A percentile compares a stretch with the other conserved stretches of the same genome.
Evolutionary conservation across 2,329 filamentous ascomycete genomes (phyloP).

Genomic region (Penicillium sp.): DNA sequence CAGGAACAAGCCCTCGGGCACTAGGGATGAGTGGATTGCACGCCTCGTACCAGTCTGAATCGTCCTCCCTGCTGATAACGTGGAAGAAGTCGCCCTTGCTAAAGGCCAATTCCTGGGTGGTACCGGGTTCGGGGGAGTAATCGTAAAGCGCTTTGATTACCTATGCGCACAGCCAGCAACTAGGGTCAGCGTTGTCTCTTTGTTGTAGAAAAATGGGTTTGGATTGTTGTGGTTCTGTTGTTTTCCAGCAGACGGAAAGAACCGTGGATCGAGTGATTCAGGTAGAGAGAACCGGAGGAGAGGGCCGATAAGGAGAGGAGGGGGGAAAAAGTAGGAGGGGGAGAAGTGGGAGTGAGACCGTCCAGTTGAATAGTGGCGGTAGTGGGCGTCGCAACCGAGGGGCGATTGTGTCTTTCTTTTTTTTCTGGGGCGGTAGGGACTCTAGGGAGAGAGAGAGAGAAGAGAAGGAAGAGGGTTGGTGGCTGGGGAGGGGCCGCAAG

Average conservation of each 20-base stretch:
- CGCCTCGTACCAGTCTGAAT: slow-evolving; percentile 96
- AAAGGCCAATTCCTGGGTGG: slow-evolving; percentile 81
- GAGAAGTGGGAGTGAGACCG: background rate
- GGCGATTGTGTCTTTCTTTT: slow-evolving; percentile 3
- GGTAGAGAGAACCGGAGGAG: slow-evolving; percentile 2
- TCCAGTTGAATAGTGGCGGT: slow-evolving; percentile 6
- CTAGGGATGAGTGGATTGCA: slow-evolving; percentile 88
- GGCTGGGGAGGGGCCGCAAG: slow-evolving; percentile 15
- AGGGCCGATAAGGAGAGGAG: slow-evolving; percentile 5
- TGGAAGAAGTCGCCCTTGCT: slow-evolving; percentile 97
- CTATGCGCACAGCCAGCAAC: slow-evolving; percentile 54
- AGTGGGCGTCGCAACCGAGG: slow-evolving; percentile 8
- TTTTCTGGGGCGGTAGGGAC: background rate
- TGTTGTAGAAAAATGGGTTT: background rate
- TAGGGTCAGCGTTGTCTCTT: background rate
- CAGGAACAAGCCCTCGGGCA: slow-evolving; percentile 89
- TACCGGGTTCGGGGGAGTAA: slow-evolving; percentile 74
- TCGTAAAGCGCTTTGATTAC: slow-evolving; percentile 97
- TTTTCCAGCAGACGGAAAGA: background rate
- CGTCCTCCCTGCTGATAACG: slow-evolving; percentile 94
- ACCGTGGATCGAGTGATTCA: slow-evolving; percentile 12
- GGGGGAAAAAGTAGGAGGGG: background rate
- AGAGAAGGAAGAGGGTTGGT: background rate
- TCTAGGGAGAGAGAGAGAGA: background rate
- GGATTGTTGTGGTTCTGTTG: background rate